Evolutionary conservation across 352 stramenopile species (phyloP).

Genomic region (Phytophthora fragariae): DNA sequence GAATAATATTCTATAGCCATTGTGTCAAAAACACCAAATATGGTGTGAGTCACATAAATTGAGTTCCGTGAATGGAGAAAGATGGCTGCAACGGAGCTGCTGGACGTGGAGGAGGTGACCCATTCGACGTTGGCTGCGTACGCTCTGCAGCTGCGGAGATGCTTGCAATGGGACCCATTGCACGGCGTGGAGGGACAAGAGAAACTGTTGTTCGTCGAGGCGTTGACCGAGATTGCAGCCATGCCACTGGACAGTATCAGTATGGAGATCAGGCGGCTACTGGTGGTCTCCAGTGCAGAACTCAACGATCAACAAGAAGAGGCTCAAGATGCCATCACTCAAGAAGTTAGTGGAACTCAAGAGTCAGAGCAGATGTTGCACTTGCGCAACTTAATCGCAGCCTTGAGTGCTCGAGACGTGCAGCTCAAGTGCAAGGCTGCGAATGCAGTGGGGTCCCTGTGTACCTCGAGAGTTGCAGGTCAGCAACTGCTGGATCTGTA

Average conservation of each 20-base stretch:
- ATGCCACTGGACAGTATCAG: conserved; percentile 70
- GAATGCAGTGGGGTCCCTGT: conserved; percentile 76
- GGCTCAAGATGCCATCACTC: not conserved
- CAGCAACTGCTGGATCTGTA: conserved; percentile 64
- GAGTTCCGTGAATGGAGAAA: not conserved
- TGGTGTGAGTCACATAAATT: not conserved
- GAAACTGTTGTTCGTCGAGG: conserved; percentile 72
- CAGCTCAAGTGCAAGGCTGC: conserved; percentile 84
- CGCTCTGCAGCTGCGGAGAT: conserved; percentile 37
- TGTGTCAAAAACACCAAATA: not conserved
- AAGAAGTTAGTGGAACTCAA: conserved; percentile 1
- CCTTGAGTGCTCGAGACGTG: conserved; percentile 67
- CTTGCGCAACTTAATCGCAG: conserved; percentile 51
- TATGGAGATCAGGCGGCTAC: conserved; percentile 74
- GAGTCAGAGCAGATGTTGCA: conserved; percentile 19
- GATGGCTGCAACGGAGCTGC: conserved; percentile 2
- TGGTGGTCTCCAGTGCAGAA: conserved; percentile 43
- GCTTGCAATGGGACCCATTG: conserved; percentile 51
- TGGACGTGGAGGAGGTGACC: conserved; percentile 20
- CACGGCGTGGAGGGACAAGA: conserved; percentile 18
- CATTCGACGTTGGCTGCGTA: conserved; percentile 33
- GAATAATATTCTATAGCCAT: not conserved
- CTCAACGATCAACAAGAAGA: not conserved
- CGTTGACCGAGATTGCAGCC: conserved; percentile 75
- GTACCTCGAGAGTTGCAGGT: conserved; percentile 75